Conservation (phyloP, 495 filamentous ascomycete species). For the Daldinia grandis region DNA sequence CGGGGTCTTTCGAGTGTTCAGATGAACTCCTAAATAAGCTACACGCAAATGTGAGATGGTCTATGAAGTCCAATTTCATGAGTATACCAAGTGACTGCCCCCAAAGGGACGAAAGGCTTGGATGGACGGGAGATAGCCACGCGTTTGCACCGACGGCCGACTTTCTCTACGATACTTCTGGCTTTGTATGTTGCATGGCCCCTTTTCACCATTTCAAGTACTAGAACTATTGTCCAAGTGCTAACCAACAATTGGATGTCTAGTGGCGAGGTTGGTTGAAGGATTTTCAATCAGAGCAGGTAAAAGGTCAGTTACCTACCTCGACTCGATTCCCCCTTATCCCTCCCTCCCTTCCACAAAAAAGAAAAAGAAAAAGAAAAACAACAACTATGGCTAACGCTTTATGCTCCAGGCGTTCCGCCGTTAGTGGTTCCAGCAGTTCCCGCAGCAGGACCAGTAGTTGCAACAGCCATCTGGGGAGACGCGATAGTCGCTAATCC, state of each 20-base stretch:
- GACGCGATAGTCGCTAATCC: constrained; percentile 57
- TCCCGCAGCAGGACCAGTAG: constrained; percentile 19
- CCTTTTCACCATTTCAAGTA: neutral
- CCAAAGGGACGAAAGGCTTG: constrained; percentile 63
- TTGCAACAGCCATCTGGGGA: constrained; percentile 53
- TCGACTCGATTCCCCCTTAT: neutral
- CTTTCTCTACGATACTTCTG: constrained; percentile 60
- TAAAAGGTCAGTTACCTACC: constrained; percentile 20
- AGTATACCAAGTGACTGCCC: constrained; percentile 64
- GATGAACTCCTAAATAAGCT: constrained; percentile 58
- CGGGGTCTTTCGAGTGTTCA: constrained; percentile 58
- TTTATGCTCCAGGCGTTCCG: constrained; percentile 35
- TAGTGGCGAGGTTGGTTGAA: constrained; percentile 57
- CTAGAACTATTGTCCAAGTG: too few relatives aligned
- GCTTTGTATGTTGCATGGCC: constrained; percentile 43
- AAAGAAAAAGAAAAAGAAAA: too few relatives aligned
- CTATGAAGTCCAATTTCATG: constrained; percentile 64
- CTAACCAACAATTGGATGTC: neutral
- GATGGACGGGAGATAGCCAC: constrained; percentile 65
- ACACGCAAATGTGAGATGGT: constrained; percentile 60
- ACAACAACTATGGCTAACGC: neutral
- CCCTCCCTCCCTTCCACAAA: too few relatives aligned
- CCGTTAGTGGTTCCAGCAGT: constrained; percentile 56
- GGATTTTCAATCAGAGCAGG: constrained; percentile 55
- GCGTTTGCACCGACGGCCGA: constrained; percentile 59